Conservation (phyloP, 495 filamentous ascomycete species). For the Thermothielavioides terrestris region DNA sequence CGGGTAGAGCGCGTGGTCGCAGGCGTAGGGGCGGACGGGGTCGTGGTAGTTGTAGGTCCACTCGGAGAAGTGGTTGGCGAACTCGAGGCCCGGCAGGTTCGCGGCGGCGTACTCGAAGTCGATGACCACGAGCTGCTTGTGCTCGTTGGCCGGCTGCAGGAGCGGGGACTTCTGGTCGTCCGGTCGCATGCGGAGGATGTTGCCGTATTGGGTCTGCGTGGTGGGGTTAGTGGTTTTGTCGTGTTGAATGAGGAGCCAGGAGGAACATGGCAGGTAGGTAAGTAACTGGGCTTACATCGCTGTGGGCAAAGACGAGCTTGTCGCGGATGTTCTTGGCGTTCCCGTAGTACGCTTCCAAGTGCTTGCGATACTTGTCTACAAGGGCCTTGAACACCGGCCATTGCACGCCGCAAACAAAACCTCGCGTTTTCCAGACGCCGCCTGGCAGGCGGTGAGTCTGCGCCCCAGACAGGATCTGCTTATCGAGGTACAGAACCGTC, state of each 20-base stretch:
- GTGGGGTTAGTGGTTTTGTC: constrained; percentile 5
- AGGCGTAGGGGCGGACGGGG: constrained; percentile 50
- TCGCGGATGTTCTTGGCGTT: constrained; percentile 56
- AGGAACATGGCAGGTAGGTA: not conserved
- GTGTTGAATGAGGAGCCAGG: too few species aligned
- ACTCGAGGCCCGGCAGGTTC: constrained; percentile 79
- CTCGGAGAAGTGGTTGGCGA: constrained; percentile 97
- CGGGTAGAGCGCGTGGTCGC: constrained; percentile 63
- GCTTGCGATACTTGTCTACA: constrained; percentile 69
- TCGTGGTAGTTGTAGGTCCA: constrained; percentile 99
- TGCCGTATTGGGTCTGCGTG: constrained; percentile 88
- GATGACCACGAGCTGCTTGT: constrained; percentile 93
- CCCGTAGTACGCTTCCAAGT: constrained; percentile 64
- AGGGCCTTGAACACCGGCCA: constrained; percentile 71
- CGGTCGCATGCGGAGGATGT: constrained; percentile 85
- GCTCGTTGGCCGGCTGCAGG: constrained; percentile 77
- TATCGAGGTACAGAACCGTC: constrained; percentile 68
- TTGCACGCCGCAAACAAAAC: constrained; percentile 73
- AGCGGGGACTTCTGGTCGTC: constrained; percentile 73
- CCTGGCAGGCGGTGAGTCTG: constrained; percentile 21
- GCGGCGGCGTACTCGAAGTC: constrained; percentile 97
- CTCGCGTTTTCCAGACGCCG: constrained; percentile 56
- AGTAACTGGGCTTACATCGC: constrained; percentile 60
- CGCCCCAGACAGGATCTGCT: constrained; percentile 40
- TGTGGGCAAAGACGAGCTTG: constrained; percentile 87